Base-by-base conservation (phyloP, 176 grass and related monocot species). In the Pontederia crassipes region DNA sequence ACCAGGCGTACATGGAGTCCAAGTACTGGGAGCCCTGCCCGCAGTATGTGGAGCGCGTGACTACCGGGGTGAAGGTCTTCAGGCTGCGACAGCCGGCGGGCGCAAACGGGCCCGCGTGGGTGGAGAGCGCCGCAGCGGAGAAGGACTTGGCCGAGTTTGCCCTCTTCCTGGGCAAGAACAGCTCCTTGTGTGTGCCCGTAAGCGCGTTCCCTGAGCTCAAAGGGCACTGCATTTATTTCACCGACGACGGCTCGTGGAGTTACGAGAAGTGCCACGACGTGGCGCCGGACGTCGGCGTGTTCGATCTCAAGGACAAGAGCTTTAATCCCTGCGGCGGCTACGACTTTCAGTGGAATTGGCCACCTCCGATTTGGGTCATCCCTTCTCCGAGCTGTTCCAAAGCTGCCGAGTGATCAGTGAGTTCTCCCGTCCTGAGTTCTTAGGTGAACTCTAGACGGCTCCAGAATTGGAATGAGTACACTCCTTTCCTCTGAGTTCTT, bases 91-190 rank as follows among this genome's bases (percentile, higher is more conserved):
- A 28, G 60, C 46, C 6, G 52, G 11, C 17, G 28, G 35, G 6
- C 27, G 7, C 2, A 59, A 9, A 52, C 61, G 77, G 80, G 20
- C 13, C 2, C 32, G 1, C 14, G 14, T 77, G 66, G 74, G 61
- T 53, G 0, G 17, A 45, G 26, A 17, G 48, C 12, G 47, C 10
- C 6, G 17, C 4, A 13, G 11, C 11, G 47, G 59, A 29, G 52
- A 0, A 70, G 1, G 16, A 12, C 7, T 51, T 89, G 70, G 17
- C 11, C 0, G 66, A 64, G 1, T 68, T 55, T 11, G 80, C 77
- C 40, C 27, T 83, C 35, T 89, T 83, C 77, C 17, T 88, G 11
- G 85, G 85, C 49, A 83, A 74, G 73, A 88, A 26, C 77, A 46
- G 62, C 55, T 83, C 85, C 46, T 9, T 77, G 12, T 80, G 77